phyloP scores from a whole-genome alignment of 2,329 filamentous ascomycete genomes.

The Aspergillus cejpii region DNA sequence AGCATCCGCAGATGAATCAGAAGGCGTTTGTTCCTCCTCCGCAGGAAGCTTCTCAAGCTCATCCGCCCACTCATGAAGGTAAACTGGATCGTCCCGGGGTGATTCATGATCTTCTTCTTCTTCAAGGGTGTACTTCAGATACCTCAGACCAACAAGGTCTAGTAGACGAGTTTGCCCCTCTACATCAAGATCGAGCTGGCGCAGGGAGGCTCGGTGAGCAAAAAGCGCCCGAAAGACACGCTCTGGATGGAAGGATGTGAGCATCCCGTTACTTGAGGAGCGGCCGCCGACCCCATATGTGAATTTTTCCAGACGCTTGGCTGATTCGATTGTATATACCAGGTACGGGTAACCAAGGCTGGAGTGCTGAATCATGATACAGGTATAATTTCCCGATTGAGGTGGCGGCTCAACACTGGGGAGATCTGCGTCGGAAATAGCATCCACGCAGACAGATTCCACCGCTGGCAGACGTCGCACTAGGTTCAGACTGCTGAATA shows the following conservation, averaged over 20 bases:
- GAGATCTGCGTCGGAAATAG: neutral
- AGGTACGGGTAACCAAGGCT: neutral
- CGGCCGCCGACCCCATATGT: neutral
- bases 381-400: neutral
- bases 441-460: neutral
- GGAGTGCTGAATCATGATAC: neutral
- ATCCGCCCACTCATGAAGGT: neutral
- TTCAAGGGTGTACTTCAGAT: neutral
- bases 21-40: neutral
- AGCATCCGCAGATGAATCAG: neutral
- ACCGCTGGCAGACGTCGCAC: constrained; percentile 1
- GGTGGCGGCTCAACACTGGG: neutral
- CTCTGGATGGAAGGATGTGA: neutral
- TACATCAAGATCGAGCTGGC: constrained; percentile 1
- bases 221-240: neutral
- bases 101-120: neutral
- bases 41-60: neutral
- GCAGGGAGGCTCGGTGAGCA: neutral
- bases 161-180: neutral
- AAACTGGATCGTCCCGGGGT: neutral
- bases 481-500: neutral
- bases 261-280: neutral
- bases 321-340: constrained; percentile 1
- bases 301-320: neutral
- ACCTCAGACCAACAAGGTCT: neutral